Conservation (phyloP, 305 asterid species). For the Rubia tinctorum region DNA sequence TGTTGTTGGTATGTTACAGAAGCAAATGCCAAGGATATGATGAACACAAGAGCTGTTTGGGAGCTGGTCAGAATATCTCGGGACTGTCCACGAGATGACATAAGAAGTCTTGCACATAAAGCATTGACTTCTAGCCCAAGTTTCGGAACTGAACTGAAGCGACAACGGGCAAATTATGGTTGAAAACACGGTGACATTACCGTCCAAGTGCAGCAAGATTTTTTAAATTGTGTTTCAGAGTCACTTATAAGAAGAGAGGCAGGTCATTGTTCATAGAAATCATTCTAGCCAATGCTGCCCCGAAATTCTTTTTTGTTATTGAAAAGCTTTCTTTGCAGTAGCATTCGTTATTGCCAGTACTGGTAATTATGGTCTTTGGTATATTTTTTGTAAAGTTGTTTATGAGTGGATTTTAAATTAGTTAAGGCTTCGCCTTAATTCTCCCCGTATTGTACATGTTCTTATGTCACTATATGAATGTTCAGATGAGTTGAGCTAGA, state of each 20-base stretch:
- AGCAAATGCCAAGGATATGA: conserved; percentile 72
- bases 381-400: background rate
- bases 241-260: background rate
- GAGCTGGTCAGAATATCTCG: conserved; percentile 81
- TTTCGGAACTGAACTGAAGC: conserved; percentile 67
- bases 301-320: background rate
- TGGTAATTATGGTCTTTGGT: background rate
- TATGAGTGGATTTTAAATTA: too few relatives aligned
- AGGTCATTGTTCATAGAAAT: background rate
- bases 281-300: background rate
- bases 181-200: conserved; percentile 19
- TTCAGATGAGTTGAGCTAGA: too few relatives aligned
- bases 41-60: conserved; percentile 68
- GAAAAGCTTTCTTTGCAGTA: background rate
- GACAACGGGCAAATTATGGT: conserved; percentile 48
- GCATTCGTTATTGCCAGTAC: background rate
- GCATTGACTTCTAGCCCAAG: conserved; percentile 54
- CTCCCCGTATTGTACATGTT: background rate
- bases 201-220: background rate
- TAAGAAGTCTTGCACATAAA: conserved; percentile 59
- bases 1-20: conserved; percentile 41
- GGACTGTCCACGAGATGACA: conserved; percentile 71
- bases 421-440: background rate
- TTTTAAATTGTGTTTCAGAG: background rate
- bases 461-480: background rate